phyloP scores from a whole-genome alignment of 1,284 basidiomycete species.

The Ganoderma multipileum region DNA sequence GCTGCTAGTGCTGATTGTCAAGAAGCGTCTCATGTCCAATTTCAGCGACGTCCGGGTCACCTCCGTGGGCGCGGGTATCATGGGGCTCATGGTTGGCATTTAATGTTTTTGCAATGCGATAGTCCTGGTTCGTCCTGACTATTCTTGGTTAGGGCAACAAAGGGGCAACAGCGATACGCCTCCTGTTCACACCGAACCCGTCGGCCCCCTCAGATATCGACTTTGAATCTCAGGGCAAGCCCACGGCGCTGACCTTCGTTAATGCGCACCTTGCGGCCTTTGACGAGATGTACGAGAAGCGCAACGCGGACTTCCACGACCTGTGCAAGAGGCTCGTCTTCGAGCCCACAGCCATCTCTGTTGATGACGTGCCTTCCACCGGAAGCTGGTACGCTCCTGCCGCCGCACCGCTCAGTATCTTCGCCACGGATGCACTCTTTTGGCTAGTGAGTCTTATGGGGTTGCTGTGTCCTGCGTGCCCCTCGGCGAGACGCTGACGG shows the following conservation, averaged over 20 bases:
- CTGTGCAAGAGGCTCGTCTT: slow-evolving; percentile 63
- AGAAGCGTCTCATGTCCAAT: slow-evolving; percentile 53
- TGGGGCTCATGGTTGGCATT: slow-evolving; percentile 71
- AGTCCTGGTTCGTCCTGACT: not conserved
- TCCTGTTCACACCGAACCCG: slow-evolving; percentile 57
- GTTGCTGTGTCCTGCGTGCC: slow-evolving; percentile 1
- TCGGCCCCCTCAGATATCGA: slow-evolving; percentile 14
- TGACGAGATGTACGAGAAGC: slow-evolving; percentile 74
- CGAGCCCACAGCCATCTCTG: slow-evolving; percentile 36
- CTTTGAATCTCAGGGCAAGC: slow-evolving; percentile 38
- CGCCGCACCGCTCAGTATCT: slow-evolving; percentile 48
- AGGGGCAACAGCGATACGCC: slow-evolving; percentile 68
- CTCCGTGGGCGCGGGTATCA: slow-evolving; percentile 69
- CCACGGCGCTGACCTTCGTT: slow-evolving; percentile 70
- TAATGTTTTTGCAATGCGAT: not conserved
- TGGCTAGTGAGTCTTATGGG: slow-evolving; percentile 66
- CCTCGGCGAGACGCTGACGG: slow-evolving; percentile 13
- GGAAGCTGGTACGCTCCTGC: slow-evolving; percentile 24
- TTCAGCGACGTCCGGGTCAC: slow-evolving; percentile 60
- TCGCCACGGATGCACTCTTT: slow-evolving; percentile 69
- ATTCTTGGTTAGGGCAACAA: slow-evolving; percentile 68
- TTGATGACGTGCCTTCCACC: slow-evolving; percentile 25
- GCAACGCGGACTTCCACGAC: slow-evolving; percentile 75
- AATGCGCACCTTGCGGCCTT: slow-evolving; percentile 83
- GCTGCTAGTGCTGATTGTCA: slow-evolving; percentile 70